A percentile compares a stretch with the other conserved stretches of the same genome.
Conservation (phyloP, 2,329 filamentous ascomycete genomes). For the Alternaria rosae region DNA sequence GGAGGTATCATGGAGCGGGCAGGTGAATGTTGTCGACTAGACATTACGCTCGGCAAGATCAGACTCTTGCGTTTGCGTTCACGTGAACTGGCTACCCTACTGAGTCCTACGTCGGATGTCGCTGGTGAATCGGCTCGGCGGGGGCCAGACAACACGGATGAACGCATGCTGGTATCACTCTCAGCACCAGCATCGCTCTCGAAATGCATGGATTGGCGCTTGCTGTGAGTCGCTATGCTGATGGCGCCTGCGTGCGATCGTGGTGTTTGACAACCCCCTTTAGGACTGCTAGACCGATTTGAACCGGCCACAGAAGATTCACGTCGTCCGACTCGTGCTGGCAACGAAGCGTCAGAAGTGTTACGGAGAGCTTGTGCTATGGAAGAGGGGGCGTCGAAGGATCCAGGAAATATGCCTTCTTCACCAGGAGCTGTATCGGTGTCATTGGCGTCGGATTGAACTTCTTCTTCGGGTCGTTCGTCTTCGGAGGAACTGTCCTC, state of each 20-base stretch:
- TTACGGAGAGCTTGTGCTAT: conserved; percentile 65
- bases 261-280: conserved; percentile 83
- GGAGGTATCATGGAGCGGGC: conserved; percentile 71
- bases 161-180: conserved; percentile 88
- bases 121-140: conserved; percentile 82
- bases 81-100: conserved; percentile 77
- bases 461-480: conserved; percentile 54
- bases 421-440: conserved; percentile 49
- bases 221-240: conserved; percentile 67
- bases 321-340: conserved; percentile 56
- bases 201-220: conserved; percentile 78
- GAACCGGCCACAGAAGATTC: conserved; percentile 73
- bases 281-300: conserved; percentile 86
- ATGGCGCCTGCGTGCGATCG: conserved; percentile 75
- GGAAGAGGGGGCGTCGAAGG: conserved; percentile 65
- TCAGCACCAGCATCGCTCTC: conserved; percentile 85
- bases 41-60: conserved; percentile 79
- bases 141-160: conserved; percentile 75
- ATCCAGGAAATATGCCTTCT: conserved; percentile 66
- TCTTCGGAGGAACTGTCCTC: conserved; percentile 78
- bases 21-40: conserved; percentile 87
- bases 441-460: conserved; percentile 55
- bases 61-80: conserved; percentile 88
- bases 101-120: conserved; percentile 82
- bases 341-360: conserved; percentile 58